These are phyloP conservation scores for Phytophthora syringae DNA, from an alignment of 352 stramenopile genomes.

Conservation along the genomic window DNA sequence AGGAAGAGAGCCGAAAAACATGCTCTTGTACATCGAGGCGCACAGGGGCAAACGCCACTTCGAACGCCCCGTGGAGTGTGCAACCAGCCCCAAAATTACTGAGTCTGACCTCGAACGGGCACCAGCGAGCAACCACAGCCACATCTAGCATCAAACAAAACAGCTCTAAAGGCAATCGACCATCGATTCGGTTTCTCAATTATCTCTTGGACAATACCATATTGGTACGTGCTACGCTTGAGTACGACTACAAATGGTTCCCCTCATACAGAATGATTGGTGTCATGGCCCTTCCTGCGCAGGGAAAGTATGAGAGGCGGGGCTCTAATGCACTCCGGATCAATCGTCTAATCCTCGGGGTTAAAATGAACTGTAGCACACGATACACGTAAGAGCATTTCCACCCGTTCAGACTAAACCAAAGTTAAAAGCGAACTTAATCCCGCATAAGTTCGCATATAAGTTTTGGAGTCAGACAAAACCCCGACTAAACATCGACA, in stretches of 20 bases:
- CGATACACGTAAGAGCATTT: no score
- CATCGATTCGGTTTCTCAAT: not conserved
- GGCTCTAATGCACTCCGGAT: constrained; percentile 56
- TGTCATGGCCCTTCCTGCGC: constrained; percentile 36
- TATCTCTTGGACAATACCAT: not conserved
- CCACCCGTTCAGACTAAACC: no score
- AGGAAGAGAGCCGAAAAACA: constrained; percentile 73
- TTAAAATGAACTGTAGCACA: no score
- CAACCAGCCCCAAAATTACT: not conserved
- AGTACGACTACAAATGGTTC: constrained; percentile 5
- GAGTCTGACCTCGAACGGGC: not conserved
- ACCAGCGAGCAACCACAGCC: constrained; percentile 1
- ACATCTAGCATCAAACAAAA: not conserved
- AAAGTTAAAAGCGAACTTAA: no score
- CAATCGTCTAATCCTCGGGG: constrained; percentile 45
- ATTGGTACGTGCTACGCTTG: no score
- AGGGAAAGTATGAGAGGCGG: constrained; percentile 43
- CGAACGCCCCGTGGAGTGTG: not conserved
- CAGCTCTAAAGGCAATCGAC: not conserved
- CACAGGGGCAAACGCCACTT: constrained; percentile 74
- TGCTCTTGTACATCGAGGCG: constrained; percentile 75
- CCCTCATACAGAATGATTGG: constrained; percentile 35
- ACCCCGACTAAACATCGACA: no score
- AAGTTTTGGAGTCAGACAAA: no score
- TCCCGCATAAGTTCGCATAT: no score